Evolutionary conservation across 345 rosid genomes (phyloP), one percentile per base, ranked within the genome.

Genomic region (Lagerstroemia speciosa): DNA sequence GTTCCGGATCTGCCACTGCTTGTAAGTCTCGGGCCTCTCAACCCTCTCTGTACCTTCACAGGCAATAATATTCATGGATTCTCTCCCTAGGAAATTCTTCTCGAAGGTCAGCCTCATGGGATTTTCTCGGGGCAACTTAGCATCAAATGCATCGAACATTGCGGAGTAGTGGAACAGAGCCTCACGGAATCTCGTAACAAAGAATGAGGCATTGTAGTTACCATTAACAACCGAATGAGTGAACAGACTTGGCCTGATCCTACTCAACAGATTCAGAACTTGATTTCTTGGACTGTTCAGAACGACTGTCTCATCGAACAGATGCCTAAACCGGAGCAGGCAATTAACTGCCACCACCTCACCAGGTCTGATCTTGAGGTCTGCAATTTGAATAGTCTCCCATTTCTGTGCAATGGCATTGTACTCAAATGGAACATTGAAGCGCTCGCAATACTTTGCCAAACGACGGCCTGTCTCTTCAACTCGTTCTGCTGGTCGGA

Each of bases 261-360:
- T 73, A 65, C 80, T 71, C 41, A 82, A 74, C 17, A 82, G 75
- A 17, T 68, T 40, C 11, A 83, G 78, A 22, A 80, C 71, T 19
- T 71, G 75, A 69, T 77, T 58, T 73, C 80, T 76, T 3, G 83
- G 83, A 63, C 83, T 72, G 66, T 70, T 72, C n/a, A 63, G 67
- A 12, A 66, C 69, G 10, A 72, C 80, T 16, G 82, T 80, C 78
- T 83, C 86, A 41, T 83, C 82, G 16, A 73, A 70, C 45, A 80
- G 71, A 75, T 83, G 76, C 78, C 74, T 69, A 37, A 80, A 72
- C 61, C 83, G 82, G 50, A 41, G 48, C 6, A 70, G 50, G 71
- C 82, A 80, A 67, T 80, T 78, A 67, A 83, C 82, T 8, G 83
- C 83, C n/a, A 80, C 66, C 72, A 80, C 75, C 77, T 83, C 86